Evolutionary conservation across 768 basidiomycete species (phyloP).

Genomic region (Russula griseocarnosa): DNA sequence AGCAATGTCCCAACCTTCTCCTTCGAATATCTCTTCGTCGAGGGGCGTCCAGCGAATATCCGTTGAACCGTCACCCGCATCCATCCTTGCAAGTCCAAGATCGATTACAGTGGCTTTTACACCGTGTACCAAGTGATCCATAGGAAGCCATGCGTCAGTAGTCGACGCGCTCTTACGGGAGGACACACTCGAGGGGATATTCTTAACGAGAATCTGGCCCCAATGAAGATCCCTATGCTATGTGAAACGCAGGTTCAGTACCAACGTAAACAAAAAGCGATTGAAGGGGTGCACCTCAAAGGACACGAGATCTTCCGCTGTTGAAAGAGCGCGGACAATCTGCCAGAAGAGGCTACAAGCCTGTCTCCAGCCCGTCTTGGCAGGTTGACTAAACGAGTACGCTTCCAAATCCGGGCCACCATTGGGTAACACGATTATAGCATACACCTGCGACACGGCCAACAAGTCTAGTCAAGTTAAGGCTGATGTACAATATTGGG

Average conservation of each 20-base stretch:
- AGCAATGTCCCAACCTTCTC: slow-evolving; percentile 55
- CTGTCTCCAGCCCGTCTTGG: slow-evolving; percentile 73
- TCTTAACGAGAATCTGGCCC: slow-evolving; percentile 89
- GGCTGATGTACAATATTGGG: not conserved
- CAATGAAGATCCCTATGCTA: slow-evolving; percentile 99
- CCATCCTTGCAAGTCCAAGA: slow-evolving; percentile 86
- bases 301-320: slow-evolving; percentile 72
- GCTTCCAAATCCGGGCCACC: slow-evolving; percentile 89
- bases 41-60: slow-evolving; percentile 71
- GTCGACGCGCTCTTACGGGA: slow-evolving; percentile 30
- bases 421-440: slow-evolving; percentile 85
- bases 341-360: slow-evolving; percentile 92
- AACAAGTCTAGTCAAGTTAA: slow-evolving; percentile 57
- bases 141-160: slow-evolving; percentile 36
- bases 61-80: slow-evolving; percentile 45
- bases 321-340: slow-evolving; percentile 67
- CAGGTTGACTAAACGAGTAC: slow-evolving; percentile 58
- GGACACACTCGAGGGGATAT: slow-evolving; percentile 35
- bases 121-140: slow-evolving; percentile 67
- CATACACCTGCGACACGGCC: slow-evolving; percentile 72
- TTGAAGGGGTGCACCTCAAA: slow-evolving; percentile 69
- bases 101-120: slow-evolving; percentile 87
- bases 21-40: slow-evolving; percentile 88
- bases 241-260: not conserved
- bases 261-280: not conserved